A percentile compares a stretch with the other conserved stretches of the same genome.
Evolutionary conservation across 73 alveolate genomes (phyloP).

Genomic region (Tetrahymena thermophila): DNA sequence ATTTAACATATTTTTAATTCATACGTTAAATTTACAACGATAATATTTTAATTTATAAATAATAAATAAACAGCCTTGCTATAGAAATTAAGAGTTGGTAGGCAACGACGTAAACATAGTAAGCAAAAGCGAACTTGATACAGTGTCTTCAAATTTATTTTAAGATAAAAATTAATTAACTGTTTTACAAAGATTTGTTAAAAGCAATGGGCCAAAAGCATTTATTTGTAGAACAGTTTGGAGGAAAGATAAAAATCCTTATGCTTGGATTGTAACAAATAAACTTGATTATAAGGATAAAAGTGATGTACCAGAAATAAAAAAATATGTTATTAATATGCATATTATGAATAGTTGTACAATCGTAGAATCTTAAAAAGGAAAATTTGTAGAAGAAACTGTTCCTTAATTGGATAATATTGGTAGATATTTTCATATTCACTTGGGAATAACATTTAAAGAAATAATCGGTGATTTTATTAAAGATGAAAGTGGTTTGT

Average conservation of each 20-base stretch:
- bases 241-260: conserved; percentile 74
- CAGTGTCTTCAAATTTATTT: conserved; percentile 28
- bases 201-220: conserved; percentile 93
- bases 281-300: conserved; percentile 69
- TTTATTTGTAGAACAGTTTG: conserved; percentile 84
- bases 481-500: conserved; percentile 83
- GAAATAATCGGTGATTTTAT: conserved; percentile 91
- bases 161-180: conserved; percentile 44
- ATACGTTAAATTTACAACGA: not conserved
- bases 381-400: conserved; percentile 84
- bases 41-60: not conserved
- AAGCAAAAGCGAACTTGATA: conserved; percentile 50
- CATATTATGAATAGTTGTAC: conserved; percentile 66
- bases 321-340: conserved; percentile 74
- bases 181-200: conserved; percentile 82
- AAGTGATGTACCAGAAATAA: conserved; percentile 61
- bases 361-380: conserved; percentile 79
- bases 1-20: not conserved
- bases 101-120: conserved; percentile 50
- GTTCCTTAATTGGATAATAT: conserved; percentile 68
- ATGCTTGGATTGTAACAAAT: conserved; percentile 78
- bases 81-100: conserved; percentile 35
- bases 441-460: conserved; percentile 64
- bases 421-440: conserved; percentile 71
- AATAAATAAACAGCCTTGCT: conserved; percentile 10